A percentile compares a stretch with the other conserved stretches of the same genome.
These are phyloP conservation scores for Rhizoctonia solani DNA, from an alignment of 1,284 basidiomycete genomes.

Conservation along the genomic window DNA sequence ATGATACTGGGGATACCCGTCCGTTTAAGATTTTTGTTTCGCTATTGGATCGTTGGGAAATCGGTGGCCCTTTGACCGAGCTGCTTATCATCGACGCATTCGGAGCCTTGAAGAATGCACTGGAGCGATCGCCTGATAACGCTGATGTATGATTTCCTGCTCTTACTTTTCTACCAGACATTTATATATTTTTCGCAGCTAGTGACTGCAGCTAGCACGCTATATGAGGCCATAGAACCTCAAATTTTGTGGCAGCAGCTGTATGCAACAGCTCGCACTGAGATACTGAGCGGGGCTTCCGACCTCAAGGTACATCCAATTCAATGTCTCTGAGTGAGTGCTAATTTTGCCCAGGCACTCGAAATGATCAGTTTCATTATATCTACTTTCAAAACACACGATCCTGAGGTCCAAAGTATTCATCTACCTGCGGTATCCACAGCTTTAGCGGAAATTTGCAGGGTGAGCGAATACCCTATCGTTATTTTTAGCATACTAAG, in stretches of 20 bases:
- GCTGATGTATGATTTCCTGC: constrained; percentile 59
- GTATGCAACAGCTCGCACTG: constrained; percentile 50
- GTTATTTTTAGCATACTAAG: too few relatives aligned
- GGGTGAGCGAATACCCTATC: too few relatives aligned
- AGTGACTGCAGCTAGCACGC: constrained; percentile 80
- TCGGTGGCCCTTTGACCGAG: constrained; percentile 82
- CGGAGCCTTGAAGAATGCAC: constrained; percentile 64
- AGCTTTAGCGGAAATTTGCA: constrained; percentile 40
- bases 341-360: constrained; percentile 55
- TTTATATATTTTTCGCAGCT: constrained; percentile 55
- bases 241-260: constrained; percentile 84
- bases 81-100: constrained; percentile 80
- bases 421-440: constrained; percentile 80
- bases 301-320: constrained; percentile 53
- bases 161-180: not conserved
- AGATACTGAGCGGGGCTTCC: constrained; percentile 40
- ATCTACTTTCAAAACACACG: constrained; percentile 68
- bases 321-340: not conserved
- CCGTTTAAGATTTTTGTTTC: constrained; percentile 97
- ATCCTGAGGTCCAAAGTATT: constrained; percentile 78
- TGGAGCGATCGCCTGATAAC: constrained; percentile 54
- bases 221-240: constrained; percentile 94
- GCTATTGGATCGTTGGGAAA: constrained; percentile 95
- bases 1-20: constrained; percentile 71
- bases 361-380: constrained; percentile 71